Percentiles rank a stretch among this genome's conserved stretches.
Conservation (phyloP, 768 basidiomycete genomes). For the Gloeostereum incarnatum region DNA sequence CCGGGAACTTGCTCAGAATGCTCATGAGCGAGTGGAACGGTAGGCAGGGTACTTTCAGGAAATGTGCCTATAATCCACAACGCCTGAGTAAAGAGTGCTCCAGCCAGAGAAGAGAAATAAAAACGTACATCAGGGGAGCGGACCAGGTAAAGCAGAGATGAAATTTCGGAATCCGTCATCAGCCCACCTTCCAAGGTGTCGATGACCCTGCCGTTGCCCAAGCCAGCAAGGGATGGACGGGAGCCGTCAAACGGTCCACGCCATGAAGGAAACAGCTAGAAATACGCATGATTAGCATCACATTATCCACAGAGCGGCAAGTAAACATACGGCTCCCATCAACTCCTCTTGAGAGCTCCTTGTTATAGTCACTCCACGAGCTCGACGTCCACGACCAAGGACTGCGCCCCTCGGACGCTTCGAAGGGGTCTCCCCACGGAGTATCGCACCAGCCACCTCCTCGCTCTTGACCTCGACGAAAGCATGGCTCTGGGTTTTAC, state of each 20-base stretch:
- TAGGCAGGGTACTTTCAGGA: slow-evolving; percentile 75
- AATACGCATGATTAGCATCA: slow-evolving; percentile 1
- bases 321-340: slow-evolving; percentile 59
- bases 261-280: slow-evolving; percentile 77
- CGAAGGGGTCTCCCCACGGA: slow-evolving; percentile 40
- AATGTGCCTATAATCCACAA: slow-evolving; percentile 85
- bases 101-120: slow-evolving; percentile 8
- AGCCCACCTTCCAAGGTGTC: slow-evolving; percentile 56
- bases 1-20: slow-evolving; percentile 70
- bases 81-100: slow-evolving; percentile 5
- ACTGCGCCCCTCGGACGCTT: slow-evolving; percentile 51
- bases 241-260: slow-evolving; percentile 64
- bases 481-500: slow-evolving; percentile 81
- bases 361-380: slow-evolving; percentile 79
- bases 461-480: slow-evolving; percentile 66
- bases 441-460: slow-evolving; percentile 52
- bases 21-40: slow-evolving; percentile 76
- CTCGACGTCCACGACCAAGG: slow-evolving; percentile 68
- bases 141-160: slow-evolving; percentile 58
- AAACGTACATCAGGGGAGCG: slow-evolving; percentile 63
- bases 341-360: slow-evolving; percentile 73
- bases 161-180: slow-evolving; percentile 58
- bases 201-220: slow-evolving; percentile 49
- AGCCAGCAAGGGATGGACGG: slow-evolving; percentile 56
- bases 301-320: neutral